These are phyloP conservation scores for Trichoderma breve DNA, from an alignment of 2,329 filamentous ascomycete species.

Conservation along the genomic window DNA sequence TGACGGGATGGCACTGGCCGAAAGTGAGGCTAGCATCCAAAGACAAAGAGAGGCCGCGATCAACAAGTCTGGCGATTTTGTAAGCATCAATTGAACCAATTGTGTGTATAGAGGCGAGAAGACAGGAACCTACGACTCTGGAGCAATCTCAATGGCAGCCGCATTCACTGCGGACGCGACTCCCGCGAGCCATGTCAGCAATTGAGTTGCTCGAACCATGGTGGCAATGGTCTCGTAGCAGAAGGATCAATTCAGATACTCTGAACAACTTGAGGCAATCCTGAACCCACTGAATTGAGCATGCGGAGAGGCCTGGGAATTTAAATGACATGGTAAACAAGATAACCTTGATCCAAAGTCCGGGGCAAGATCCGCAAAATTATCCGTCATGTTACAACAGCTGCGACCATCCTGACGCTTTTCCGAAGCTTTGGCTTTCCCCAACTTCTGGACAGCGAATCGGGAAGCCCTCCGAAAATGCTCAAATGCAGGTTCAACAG, in stretches of 20 bases:
- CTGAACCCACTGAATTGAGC: background rate
- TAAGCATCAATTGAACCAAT: background rate
- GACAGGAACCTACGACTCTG: background rate
- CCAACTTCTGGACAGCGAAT: slow-evolving; percentile 6
- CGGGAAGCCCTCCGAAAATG: background rate
- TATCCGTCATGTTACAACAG: slow-evolving; percentile 1
- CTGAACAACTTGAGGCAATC: background rate
- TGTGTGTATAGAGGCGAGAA: background rate
- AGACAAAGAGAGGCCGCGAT: background rate
- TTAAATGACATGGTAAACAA: background rate
- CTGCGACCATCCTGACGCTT: background rate
- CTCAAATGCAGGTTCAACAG: background rate
- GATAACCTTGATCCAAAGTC: background rate
- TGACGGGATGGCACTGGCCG: slow-evolving; percentile 11
- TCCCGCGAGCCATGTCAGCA: slow-evolving; percentile 14
- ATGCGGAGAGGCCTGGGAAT: background rate
- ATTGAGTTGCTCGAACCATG: slow-evolving; percentile 9
- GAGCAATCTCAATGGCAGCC: slow-evolving; percentile 6
- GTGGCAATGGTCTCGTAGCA: background rate
- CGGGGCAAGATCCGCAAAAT: background rate
- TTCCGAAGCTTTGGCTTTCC: background rate
- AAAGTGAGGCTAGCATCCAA: slow-evolving; percentile 1
- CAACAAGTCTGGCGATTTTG: background rate
- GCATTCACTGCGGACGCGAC: slow-evolving; percentile 1
- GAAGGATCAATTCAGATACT: background rate